Percentiles rank a stretch among this genome's conserved stretches.
Conservation (phyloP, 2,329 filamentous ascomycete species). For the Trematosphaeria pertusa region DNA sequence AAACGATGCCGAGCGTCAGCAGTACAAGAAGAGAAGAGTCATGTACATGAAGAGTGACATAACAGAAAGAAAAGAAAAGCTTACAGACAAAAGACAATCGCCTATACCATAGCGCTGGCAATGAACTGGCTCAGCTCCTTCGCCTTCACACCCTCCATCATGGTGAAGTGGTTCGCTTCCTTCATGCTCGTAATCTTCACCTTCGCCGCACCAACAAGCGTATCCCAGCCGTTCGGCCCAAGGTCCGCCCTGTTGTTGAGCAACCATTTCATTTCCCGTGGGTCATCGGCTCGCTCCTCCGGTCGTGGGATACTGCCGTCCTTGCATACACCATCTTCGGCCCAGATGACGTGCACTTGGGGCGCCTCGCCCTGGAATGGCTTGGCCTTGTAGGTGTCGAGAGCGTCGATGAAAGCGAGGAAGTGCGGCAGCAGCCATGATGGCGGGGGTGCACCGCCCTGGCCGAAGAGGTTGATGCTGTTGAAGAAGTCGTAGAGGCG, state of each 20-base stretch:
- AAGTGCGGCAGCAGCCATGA: slow-evolving; percentile 61
- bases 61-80: background rate
- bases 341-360: slow-evolving; percentile 56
- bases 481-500: slow-evolving; percentile 59
- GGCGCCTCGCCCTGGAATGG: slow-evolving; percentile 41
- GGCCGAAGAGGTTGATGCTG: slow-evolving; percentile 55
- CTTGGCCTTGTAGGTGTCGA: slow-evolving; percentile 53
- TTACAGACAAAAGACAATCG: background rate
- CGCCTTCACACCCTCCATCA: slow-evolving; percentile 39
- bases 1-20: slow-evolving; percentile 11
- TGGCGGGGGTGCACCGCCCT: slow-evolving; percentile 40
- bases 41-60: slow-evolving; percentile 3
- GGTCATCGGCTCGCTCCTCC: slow-evolving; percentile 50
- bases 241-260: slow-evolving; percentile 57
- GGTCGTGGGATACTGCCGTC: slow-evolving; percentile 40
- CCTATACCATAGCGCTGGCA: slow-evolving; percentile 6
- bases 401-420: slow-evolving; percentile 55
- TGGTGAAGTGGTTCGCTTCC: slow-evolving; percentile 50
- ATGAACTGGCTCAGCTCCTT: slow-evolving; percentile 16
- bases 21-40: background rate
- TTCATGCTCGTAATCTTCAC: slow-evolving; percentile 39
- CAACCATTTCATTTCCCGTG: slow-evolving; percentile 58
- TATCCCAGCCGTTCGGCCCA: slow-evolving; percentile 57
- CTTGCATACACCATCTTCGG: slow-evolving; percentile 55
- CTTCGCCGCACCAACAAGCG: slow-evolving; percentile 50